Percentiles rank a stretch among this genome's conserved stretches.
phyloP scores from a whole-genome alignment of 2,329 filamentous ascomycete genomes.

The Aspergillus glaucus region DNA sequence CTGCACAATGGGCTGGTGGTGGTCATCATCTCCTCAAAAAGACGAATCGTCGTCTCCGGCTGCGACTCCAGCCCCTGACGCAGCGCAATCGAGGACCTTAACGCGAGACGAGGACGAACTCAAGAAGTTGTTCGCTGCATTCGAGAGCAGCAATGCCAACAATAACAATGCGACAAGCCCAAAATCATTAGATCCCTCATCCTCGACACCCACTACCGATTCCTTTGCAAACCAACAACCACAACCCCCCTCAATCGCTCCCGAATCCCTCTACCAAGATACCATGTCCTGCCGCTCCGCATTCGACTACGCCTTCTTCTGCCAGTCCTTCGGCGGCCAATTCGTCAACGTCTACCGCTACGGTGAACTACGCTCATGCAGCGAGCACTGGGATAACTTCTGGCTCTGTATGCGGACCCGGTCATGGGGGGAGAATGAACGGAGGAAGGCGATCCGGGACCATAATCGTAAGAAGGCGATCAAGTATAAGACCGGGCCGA shows the following conservation, averaged over 20 bases:
- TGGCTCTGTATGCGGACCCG: constrained; percentile 95
- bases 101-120: constrained; percentile 48
- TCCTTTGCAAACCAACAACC: constrained; percentile 7
- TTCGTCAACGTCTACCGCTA: constrained; percentile 88
- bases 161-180: constrained; percentile 12
- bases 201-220: constrained; percentile 7
- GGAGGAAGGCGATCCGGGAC: constrained; percentile 55
- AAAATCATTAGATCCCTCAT: background rate
- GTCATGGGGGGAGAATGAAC: constrained; percentile 53
- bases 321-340: constrained; percentile 83
- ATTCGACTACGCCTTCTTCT: constrained; percentile 92
- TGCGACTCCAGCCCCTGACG: constrained; percentile 8
- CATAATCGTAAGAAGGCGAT: constrained; percentile 62
- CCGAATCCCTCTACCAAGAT: constrained; percentile 67
- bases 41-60: constrained; percentile 14
- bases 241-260: constrained; percentile 40
- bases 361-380: constrained; percentile 69
- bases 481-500: constrained; percentile 63
- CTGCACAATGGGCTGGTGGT: constrained; percentile 43
- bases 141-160: constrained; percentile 28
- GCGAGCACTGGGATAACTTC: constrained; percentile 84
- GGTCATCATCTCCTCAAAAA: constrained; percentile 28
- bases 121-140: constrained; percentile 46
- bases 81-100: constrained; percentile 20
- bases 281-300: constrained; percentile 82